Percentiles rank a stretch among this genome's conserved stretches.
Conservation (phyloP, 2,329 filamentous ascomycete species). For the Periconia digitata region DNA sequence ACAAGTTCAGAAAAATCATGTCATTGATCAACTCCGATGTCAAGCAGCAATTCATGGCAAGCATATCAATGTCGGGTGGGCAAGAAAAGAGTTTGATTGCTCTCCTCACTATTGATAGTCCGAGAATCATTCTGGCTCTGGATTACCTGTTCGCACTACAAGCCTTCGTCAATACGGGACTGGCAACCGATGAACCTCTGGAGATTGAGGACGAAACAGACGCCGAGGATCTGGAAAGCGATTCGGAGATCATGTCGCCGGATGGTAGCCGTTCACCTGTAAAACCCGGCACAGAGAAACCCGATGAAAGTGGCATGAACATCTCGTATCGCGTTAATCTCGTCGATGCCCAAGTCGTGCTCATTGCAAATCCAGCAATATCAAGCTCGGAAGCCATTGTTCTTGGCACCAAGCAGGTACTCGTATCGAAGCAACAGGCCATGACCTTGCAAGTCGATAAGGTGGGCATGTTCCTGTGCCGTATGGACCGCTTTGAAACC, state of each 20-base stretch:
- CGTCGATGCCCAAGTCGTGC: slow-evolving; percentile 92
- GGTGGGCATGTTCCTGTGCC: slow-evolving; percentile 96
- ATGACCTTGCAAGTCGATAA: slow-evolving; percentile 91
- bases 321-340: slow-evolving; percentile 90
- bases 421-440: slow-evolving; percentile 91
- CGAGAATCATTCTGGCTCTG: slow-evolving; percentile 88
- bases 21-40: slow-evolving; percentile 91
- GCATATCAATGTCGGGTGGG: slow-evolving; percentile 86
- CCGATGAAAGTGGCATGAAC: slow-evolving; percentile 58
- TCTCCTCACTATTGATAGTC: slow-evolving; percentile 92
- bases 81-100: slow-evolving; percentile 80
- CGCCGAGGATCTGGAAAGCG: slow-evolving; percentile 51
- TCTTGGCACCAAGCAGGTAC: slow-evolving; percentile 86
- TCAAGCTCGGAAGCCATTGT: slow-evolving; percentile 94
- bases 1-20: slow-evolving; percentile 99
- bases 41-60: slow-evolving; percentile 96
- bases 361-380: slow-evolving; percentile 92
- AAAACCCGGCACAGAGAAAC: slow-evolving; percentile 22
- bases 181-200: slow-evolving; percentile 58
- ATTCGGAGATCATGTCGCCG: slow-evolving; percentile 39
- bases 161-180: slow-evolving; percentile 73
- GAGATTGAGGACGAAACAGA: slow-evolving; percentile 61
- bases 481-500: slow-evolving; percentile 97
- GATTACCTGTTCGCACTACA: slow-evolving; percentile 94
- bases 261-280: slow-evolving; percentile 27